Base-by-base conservation (phyloP, 345 rosid genomes). In the Brassica incana region DNA sequence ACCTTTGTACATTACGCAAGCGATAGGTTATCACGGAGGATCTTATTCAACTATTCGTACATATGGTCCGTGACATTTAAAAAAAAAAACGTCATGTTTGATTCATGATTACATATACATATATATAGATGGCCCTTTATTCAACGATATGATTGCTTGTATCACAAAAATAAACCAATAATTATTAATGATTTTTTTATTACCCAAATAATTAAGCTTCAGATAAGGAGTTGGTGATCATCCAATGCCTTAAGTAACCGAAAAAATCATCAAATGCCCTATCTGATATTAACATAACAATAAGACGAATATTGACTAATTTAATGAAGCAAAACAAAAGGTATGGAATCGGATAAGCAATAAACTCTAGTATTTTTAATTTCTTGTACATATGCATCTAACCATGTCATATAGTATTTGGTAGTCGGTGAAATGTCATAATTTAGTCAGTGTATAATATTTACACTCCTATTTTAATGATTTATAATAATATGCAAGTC, bases 401-500 rank as follows among this genome's bases (percentile, higher is more conserved):
- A 58, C 4, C 65, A 71, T 27, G 36, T 54, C 32, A 40, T 59
- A 30, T 16, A 29, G 50, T 62, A 66, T 62, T 40, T 32, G 3
- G 73, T 78, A 67, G 73, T 78, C 20, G 82, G 82, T 73, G 52
- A 67, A 77, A 66, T 72, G 77, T 72, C 77, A 72, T 36, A 1
- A 38, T 56, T 27, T 59, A 52, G 45, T 71, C 58, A 40, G 77
- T 14, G 62, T 73, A 73, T 73, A 79, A 43, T 20, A 32, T 59
- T 18, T 56, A 56, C 32, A 38, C 45, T 52, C 58, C 16, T 52
- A 52, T n/a, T n/a, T 14, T 52, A 52, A n/a, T 52, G 58, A 52
- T 52, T 43, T 52, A 52, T 14, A 52, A 52, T 52, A 52, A n/a
- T 52, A 52, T 52, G 72, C 12, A 50, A 58, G 36, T 72, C 48